Evolutionary conservation across 108 stramenopile genomes (phyloP).

Genomic region (Nitzschia sp.): DNA sequence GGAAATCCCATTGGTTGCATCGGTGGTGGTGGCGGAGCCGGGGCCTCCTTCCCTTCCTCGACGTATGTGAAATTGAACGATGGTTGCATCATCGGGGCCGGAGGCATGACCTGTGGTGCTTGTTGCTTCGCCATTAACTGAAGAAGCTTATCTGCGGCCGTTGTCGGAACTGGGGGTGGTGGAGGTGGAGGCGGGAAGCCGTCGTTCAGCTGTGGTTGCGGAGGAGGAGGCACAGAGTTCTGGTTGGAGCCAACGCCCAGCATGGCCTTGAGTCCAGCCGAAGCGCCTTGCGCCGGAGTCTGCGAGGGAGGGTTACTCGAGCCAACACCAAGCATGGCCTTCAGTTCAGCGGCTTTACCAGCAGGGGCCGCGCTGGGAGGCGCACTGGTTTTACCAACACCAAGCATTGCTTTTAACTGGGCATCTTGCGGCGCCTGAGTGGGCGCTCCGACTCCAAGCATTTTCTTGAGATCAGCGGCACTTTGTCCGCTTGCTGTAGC

Average conservation of each 20-base stretch:
- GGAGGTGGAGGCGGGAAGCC: constrained; percentile 17
- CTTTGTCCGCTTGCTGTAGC: constrained; percentile 17
- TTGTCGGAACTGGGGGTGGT: constrained; percentile 17
- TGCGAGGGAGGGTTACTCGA: constrained; percentile 4
- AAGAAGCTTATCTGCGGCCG: constrained; percentile 71
- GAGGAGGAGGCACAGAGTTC: constrained; percentile 10
- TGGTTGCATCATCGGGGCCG: constrained; percentile 18
- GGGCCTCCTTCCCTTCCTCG: constrained; percentile 69
- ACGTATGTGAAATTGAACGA: constrained; percentile 85
- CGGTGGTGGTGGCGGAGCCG: constrained; percentile 24
- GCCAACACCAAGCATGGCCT: constrained; percentile 67
- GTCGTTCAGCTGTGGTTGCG: constrained; percentile 13
- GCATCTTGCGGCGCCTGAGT: constrained; percentile 16
- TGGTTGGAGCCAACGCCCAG: constrained; percentile 19
- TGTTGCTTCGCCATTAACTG: constrained; percentile 53
- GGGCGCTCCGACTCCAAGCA: constrained; percentile 53
- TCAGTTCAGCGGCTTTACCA: constrained; percentile 39
- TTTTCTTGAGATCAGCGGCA: constrained; percentile 51
- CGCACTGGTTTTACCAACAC: constrained; percentile 32
- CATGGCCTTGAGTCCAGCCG: constrained; percentile 45
- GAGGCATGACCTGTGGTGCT: constrained; percentile 14
- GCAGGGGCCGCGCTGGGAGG: neutral
- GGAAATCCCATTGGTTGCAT: constrained; percentile 25
- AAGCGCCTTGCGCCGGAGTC: constrained; percentile 4
- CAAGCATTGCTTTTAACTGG: constrained; percentile 61